Evolutionary conservation across 345 rosid species (phyloP), one percentile per base, ranked within the genome.

Genomic region (Pistacia integerrima): DNA sequence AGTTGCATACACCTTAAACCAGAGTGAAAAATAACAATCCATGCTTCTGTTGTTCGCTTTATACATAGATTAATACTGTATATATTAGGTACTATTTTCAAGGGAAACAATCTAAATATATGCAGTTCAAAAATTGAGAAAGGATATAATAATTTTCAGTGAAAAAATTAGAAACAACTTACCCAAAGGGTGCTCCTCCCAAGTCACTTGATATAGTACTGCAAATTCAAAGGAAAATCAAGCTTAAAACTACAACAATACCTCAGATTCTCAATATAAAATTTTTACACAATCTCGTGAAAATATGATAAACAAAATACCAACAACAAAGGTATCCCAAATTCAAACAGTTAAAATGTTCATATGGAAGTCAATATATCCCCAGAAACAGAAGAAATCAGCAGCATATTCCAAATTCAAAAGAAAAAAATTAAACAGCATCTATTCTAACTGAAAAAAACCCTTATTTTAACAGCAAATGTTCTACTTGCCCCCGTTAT

Each of bases 141-240:
- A 61, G 33, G 54, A 44, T 11, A 60, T 72, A 13, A 67, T 17
- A 28, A 52, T 17, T 2, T 18, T 2, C 20, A 17, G 2, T 3
- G 2, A 22, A 67, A 38, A 55, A 22, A 36, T 72, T 65, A 0
- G 52, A 33, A 62, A 51, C 64, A n/a, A 61, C 66, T 81, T 82
- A 94, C 97, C 98, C 98, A 52, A 89, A 94, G 0, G 98, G 98
- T 22, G 97, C 91, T 72, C 98, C 98, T 33, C 88, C 85, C 77
- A 90, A 76, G 20, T 94, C 95, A 56, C 75, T 63, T 18, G 98
- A 88, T 68, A 94, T 65, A 12, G 98, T 92, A 77, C 98, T 94
- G 91, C 88, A 85, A 77, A 77, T 88, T 13, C 35, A 78, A 74
- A 74, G 57, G 61, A 25, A 18, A 68, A 73, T 74, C 49, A 48